Base-by-base conservation (phyloP, 2,329 filamentous ascomycete species). In the Alternaria infectoria region DNA sequence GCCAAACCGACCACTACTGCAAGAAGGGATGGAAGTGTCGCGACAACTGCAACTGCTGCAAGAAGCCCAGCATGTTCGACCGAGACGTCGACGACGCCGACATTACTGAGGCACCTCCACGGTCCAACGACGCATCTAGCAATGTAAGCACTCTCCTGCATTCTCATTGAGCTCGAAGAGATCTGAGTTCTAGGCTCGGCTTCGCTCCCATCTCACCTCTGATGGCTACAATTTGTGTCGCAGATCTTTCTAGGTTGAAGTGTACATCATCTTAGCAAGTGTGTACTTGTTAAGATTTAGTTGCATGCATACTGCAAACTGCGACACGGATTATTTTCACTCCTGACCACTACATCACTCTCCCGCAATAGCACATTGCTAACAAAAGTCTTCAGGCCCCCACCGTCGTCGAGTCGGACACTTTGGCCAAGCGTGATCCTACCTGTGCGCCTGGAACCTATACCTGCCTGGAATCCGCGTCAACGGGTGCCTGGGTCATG, bases 41-140 rank as follows among this genome's bases (percentile, higher is more conserved):
- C 30, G 57, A 68, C n/a, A 43, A 59, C 5, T 69, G 67, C 44
- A 32, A 10, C 13, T 69, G 67, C 46, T 69, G 65, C 51, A 61
- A 57, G 54, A 62, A 61, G 50, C 12, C 40, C 12, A 19, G 0
- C 4, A n/a, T 26, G 6, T 23, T 51, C 13, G 43, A 25, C 7
- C 25, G 54, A 45, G 46, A 36, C 5, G 5, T 40, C n/a, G 30
- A n/a, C 4, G 13, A 25, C n/a, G 32, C 44, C 21, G 40, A 52
- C 11, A 23, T 23, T 2, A 17, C 28, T 50, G 46, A 57, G 32
- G 47, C 15, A 19, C 40, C 26, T 58, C 21, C 40, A 25, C 47
- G 50, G 40, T n/a, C 47, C 8, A 12, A 23, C 55, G 47, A 52
- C 10, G 30, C 19, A 23, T 52, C 30, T 17, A 3, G 36, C 9